Evolutionary conservation across 176 grass and related monocot species (phyloP), one percentile per base, ranked within the genome.

Genomic region (Alloteropsis semialata): DNA sequence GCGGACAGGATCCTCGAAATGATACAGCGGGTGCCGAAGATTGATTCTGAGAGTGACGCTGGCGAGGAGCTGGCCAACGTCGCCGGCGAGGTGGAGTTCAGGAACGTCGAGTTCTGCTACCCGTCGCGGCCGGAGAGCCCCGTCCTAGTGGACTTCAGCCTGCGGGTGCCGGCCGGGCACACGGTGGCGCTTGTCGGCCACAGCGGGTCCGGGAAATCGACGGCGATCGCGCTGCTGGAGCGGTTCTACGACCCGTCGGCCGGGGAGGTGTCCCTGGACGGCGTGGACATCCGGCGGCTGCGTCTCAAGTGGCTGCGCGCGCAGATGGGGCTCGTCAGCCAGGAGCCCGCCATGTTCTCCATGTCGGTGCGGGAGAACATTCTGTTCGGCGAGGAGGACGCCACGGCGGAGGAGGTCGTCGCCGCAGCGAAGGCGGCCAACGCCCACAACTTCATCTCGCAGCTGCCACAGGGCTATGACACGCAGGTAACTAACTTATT

Each of bases 201-300:
- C 58, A 97, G 94, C 9, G 94, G 94, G 66, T 97, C 94, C 0
- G 94, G 94, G 0, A 97, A 97, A 71, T 97, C 94, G 6, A 97
- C 94, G 32, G 94, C 90, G 92, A 87, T 97, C 64, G 90, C 92
- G 0, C 86, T 97, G 28, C 66, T 97, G 32, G 87, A 97, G 77
- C 76, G 92, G 81, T 97, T 97, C 80, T 97, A 97, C 37, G 92
- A 97, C 69, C 90, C 94, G 15, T 79, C 76, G 1, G 88, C 53
- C 0, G 90, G 94, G 9, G 90, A 85, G 88, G 89, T 97, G 58
- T 3, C 74, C 14, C 18, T 97, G 0, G 94, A 97, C 61, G 90
- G 90, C 28, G 81, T 92, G 61, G 86, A 92, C 79, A 92, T 94
- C 81, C 83, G 90, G 55, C 77, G 58, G 65, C 88, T 97, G 17